phyloP scores from a whole-genome alignment of 2,329 filamentous ascomycete genomes.

The Talaromyces sp. region DNA sequence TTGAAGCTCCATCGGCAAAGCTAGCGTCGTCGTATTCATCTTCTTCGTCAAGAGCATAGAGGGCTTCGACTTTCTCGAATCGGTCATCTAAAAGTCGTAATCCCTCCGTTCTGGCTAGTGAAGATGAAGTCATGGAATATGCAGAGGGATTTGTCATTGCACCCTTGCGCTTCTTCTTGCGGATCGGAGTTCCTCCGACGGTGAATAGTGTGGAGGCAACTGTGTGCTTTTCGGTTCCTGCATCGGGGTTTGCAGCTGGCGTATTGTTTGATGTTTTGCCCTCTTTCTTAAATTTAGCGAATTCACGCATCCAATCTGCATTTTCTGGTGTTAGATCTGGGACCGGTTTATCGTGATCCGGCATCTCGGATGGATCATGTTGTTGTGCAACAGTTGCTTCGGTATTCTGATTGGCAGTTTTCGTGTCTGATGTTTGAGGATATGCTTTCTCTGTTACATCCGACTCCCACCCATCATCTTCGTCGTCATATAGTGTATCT shows the following conservation, averaged over 20 bases:
- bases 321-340: conserved; percentile 55
- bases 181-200: conserved; percentile 60
- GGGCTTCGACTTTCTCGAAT: conserved; percentile 85
- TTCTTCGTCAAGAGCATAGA: conserved; percentile 62
- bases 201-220: conserved; percentile 43
- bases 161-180: conserved; percentile 90
- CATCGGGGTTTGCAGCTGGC: conserved; percentile 25
- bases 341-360: conserved; percentile 33
- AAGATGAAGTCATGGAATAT: conserved; percentile 89
- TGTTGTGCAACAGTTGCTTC: conserved; percentile 29
- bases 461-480: conserved; percentile 89
- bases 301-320: conserved; percentile 85
- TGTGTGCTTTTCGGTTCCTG: conserved; percentile 33
- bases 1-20: conserved; percentile 31
- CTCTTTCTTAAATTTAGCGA: conserved; percentile 89
- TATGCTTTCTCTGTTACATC: conserved; percentile 80
- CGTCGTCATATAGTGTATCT: conserved; percentile 52
- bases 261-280: conserved; percentile 36
- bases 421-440: conserved; percentile 29
- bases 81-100: conserved; percentile 78
- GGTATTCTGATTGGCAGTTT: conserved; percentile 38
- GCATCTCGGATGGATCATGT: conserved; percentile 29
- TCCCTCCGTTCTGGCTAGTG: conserved; percentile 80
- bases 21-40: conserved; percentile 50
- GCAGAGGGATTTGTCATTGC: conserved; percentile 80